Conservation (phyloP, 345 rosid species). For the Eucalyptus brandiana region DNA sequence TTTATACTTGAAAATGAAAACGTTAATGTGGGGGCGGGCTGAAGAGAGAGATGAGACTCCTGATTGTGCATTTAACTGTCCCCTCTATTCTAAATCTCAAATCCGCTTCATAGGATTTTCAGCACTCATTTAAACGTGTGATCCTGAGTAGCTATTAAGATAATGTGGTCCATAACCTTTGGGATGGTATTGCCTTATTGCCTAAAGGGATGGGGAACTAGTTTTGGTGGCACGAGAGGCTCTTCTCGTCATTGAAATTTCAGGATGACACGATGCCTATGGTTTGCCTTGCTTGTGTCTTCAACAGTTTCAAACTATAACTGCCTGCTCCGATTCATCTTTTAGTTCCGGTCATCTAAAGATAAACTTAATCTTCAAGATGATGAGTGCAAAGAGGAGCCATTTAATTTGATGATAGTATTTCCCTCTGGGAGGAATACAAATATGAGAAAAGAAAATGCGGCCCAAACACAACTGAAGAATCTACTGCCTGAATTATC, state of each 20-base stretch:
- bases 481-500: too few relatives aligned
- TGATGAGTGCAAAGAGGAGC: constrained; percentile 27
- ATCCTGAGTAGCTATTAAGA: not conserved
- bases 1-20: not conserved
- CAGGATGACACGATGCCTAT: not conserved
- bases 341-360: not conserved
- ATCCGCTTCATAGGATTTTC: not conserved
- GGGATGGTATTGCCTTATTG: not conserved
- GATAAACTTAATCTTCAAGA: not conserved
- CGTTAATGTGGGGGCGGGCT: not conserved
- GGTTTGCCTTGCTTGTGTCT: not conserved
- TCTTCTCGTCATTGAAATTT: not conserved
- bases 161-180: not conserved
- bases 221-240: not conserved
- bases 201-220: not conserved
- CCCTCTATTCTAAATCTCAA: not conserved
- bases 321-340: not conserved
- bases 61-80: not conserved
- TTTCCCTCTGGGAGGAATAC: constrained; percentile 18
- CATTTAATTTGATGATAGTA: constrained; percentile 11
- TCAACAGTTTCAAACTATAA: not conserved
- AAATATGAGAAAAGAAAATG: constrained; percentile 48
- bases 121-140: too few relatives aligned
- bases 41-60: not conserved
- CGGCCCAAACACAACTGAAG: constrained; percentile 6